phyloP scores from a whole-genome alignment of 2,329 filamentous ascomycete genomes.

The Teratosphaeria gauchensis region DNA sequence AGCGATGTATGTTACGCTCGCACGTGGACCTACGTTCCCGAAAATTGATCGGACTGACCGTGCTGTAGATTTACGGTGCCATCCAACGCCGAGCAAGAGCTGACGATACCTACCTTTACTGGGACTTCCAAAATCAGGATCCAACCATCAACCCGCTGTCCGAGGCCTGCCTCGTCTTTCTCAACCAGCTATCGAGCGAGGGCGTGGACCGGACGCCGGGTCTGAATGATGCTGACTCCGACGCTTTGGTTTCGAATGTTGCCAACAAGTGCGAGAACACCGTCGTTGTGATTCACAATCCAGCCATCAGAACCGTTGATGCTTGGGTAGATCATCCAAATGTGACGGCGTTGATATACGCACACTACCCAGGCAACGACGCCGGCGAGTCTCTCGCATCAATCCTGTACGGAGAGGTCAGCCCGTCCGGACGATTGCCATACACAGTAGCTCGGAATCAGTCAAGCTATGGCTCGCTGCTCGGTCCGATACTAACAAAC shows the following conservation, averaged over 20 bases:
- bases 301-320: constrained; percentile 25
- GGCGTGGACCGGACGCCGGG: constrained; percentile 14
- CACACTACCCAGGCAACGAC: constrained; percentile 14
- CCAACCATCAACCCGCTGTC: constrained; percentile 9
- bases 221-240: constrained; percentile 15
- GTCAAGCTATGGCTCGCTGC: constrained; percentile 13
- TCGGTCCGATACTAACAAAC: constrained; percentile 33
- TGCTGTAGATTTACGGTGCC: no score
- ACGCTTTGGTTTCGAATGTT: constrained; percentile 19
- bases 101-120: no score
- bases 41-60: no score
- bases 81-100: no score
- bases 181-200: constrained; percentile 22
- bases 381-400: constrained; percentile 9
- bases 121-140: no score
- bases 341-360: constrained; percentile 16
- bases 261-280: constrained; percentile 39
- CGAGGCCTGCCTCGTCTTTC: constrained; percentile 24
- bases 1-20: no score
- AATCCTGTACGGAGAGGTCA: constrained; percentile 12
- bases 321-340: constrained; percentile 14
- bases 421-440: constrained; percentile 14
- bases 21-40: no score
- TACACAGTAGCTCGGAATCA: constrained; percentile 15
- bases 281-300: constrained; percentile 39